Conservation (phyloP, 768 basidiomycete species). For the Pleurotus pulmonarius region DNA sequence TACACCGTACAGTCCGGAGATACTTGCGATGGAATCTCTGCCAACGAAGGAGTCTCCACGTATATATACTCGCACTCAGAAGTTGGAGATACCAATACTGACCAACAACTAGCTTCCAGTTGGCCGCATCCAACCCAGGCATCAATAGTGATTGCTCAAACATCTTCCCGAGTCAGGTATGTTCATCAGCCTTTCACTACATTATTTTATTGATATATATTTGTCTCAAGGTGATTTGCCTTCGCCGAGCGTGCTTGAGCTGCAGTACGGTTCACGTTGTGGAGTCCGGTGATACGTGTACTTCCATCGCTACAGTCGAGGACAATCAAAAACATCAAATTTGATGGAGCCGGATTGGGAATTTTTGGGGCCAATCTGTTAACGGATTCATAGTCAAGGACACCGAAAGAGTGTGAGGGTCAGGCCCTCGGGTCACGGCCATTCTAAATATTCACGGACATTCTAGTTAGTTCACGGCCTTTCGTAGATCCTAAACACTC, state of each 20-base stretch:
- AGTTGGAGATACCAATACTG: neutral
- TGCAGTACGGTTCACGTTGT: conserved; percentile 51
- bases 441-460: no score
- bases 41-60: conserved; percentile 42
- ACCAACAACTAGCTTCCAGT: conserved; percentile 43
- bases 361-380: no score
- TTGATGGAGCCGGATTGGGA: no score
- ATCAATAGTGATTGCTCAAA: conserved; percentile 55
- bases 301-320: conserved; percentile 36
- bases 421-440: conserved; percentile 8
- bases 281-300: conserved; percentile 47
- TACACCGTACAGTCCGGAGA: conserved; percentile 49
- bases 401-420: no score
- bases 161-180: conserved; percentile 47
- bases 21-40: conserved; percentile 56
- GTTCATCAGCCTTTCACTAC: conserved; percentile 2
- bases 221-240: conserved; percentile 41
- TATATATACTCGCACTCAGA: conserved; percentile 20
- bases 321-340: no score
- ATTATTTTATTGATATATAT: neutral
- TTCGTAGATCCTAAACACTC: no score
- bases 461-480: no score
- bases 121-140: conserved; percentile 46
- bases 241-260: conserved; percentile 54
- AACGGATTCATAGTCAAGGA: no score